Base-by-base conservation (phyloP, 345 rosid genomes). In the Ricinus communis region DNA sequence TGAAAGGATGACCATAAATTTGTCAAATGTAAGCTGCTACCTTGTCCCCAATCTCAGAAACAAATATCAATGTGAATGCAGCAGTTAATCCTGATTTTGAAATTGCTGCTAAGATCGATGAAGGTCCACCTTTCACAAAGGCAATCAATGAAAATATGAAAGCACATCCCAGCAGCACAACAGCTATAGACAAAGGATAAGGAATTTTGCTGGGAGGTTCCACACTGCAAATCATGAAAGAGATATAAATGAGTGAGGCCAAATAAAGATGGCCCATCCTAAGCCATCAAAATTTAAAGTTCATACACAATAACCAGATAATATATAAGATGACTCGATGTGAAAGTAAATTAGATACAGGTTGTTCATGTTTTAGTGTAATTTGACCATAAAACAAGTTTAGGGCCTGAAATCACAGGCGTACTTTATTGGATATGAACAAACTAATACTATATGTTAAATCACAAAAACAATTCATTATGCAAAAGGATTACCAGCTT, bases 1-100 rank as follows among this genome's bases (percentile, higher is more conserved):
- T 46, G 57, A 52, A 55, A 49, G 36, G 57, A 38, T 30, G 31
- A 49, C 30, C n/a, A 62, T 13, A 21, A 27, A 59, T 59, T 21
- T 30, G 7, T 19, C 40, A 3, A 66, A 2, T 40, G 55, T 51
- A 57, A 72, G 31, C 40, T 40, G 36, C 63, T 85, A 92, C 99
- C 99, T 92, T 95, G 85, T 92, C 99, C 70, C 99, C 99, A 38
- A 95, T 92, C 84, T 95, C 99, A 13, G 99, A 95, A 73, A 95
- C 96, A 85, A 92, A 90, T 76, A 95, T 95, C 60, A 95, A 81
- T 25, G 90, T 82, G 91, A 95, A 95, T 62, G 99, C 99, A 72
- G 99, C 99, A 36, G 97, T 87, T 75, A 95, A 86, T 71, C 99
- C 99, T 52, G 99, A 92, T 83, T 95, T 95, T 59, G 99, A 83